These are phyloP conservation scores for Colletotrichum sp. DNA, from an alignment of 2,329 filamentous ascomycete species.

Conservation along the genomic window DNA sequence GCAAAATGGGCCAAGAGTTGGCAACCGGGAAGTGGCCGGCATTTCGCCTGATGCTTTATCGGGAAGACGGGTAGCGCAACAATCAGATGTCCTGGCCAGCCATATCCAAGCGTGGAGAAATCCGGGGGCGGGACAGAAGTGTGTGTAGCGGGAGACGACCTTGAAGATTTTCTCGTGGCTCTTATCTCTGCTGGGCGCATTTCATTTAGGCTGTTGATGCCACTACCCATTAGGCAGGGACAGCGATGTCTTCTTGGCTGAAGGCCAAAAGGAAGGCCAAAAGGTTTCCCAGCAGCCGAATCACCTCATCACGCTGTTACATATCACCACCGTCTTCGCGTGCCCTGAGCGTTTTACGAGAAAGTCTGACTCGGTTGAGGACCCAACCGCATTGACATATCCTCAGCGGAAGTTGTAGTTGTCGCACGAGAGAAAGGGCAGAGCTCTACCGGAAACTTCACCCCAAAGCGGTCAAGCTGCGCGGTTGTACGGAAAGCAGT, in stretches of 20 bases:
- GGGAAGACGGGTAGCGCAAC: background rate
- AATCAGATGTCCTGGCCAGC: background rate
- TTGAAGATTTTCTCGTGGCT: background rate
- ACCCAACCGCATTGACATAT: background rate
- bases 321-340: background rate
- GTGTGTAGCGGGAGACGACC: background rate
- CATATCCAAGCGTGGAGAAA: background rate
- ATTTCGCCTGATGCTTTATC: background rate
- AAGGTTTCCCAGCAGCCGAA: background rate
- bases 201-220: background rate
- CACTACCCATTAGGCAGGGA: background rate
- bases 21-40: background rate
- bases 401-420: background rate
- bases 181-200: background rate
- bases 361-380: background rate
- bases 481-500: background rate
- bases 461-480: background rate
- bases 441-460: background rate
- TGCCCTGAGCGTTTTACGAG: background rate
- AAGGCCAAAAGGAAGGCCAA: background rate
- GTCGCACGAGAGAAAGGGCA: background rate
- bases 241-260: background rate
- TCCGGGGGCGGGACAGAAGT: background rate
- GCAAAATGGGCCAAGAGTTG: background rate
- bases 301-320: background rate